Base-by-base conservation (phyloP, 305 asterid species). In the Fraxinus latifolia region DNA sequence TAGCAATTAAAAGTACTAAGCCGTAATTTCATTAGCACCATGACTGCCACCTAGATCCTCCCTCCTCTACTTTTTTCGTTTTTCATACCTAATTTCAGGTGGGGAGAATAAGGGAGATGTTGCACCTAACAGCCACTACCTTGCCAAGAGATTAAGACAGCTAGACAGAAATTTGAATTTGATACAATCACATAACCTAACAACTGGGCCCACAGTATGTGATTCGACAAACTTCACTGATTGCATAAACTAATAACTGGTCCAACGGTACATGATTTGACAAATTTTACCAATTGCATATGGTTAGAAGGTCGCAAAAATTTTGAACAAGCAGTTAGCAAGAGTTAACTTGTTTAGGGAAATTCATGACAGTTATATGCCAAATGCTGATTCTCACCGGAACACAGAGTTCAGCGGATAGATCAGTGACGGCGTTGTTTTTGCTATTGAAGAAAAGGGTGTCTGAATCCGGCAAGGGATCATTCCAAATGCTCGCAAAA, bases 341-440 rank as follows among this genome's bases (percentile, higher is more conserved):
- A 62, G 9, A 74, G 17, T 9, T 37, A 74, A 74, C n/a, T 36
- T 37, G n/a, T 25, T 47, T 60, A 60, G 15, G 67, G 27, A 53
- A 71, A 50, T 74, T 21, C 19, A 72, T 31, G 79, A 62, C 39
- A 37, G 62, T 14, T 75, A 79, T 8, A 17, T 25, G 29, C 14
- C 42, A 67, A 33, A 1, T 4, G 12, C 7, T 8, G 75, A 60
- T 42, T 44, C 93, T 91, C 84, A 96, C 98, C 93, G 98, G 99
- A 84, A 94, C 93, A 39, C 94, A 91, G 88, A 94, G 91, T 85
- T 93, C 96, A 0, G 96, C 90, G 0, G 97, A 91, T 62, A 94
- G 91, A 85, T 88, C 96, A 0, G 95, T 83, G 0, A 89, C 90
- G 2, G 91, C 74, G 76, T 81, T 78, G 79, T 74, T 76, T 15